Conservation (phyloP, 2,329 filamentous ascomycete genomes). For the Mycosphaerelloides madeirae region DNA sequence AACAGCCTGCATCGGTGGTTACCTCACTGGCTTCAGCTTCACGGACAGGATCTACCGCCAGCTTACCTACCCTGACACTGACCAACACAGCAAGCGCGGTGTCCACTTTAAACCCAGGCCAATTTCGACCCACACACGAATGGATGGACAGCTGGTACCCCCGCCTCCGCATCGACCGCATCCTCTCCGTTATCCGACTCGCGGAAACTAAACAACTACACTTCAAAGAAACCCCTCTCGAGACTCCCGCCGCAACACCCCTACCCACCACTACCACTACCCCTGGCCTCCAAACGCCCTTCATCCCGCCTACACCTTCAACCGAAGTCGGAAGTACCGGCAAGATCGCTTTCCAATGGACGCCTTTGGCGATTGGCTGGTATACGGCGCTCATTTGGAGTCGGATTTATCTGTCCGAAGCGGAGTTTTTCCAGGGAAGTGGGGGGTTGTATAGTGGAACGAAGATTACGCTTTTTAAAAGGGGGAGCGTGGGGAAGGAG, state of each 20-base stretch:
- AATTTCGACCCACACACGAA: conserved; percentile 70
- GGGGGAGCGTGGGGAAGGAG: conserved; percentile 46
- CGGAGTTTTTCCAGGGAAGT: conserved; percentile 73
- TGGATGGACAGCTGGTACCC: conserved; percentile 96
- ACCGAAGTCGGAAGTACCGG: neutral
- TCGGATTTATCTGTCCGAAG: conserved; percentile 83
- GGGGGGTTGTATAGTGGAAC: conserved; percentile 93
- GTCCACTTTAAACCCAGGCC: conserved; percentile 35
- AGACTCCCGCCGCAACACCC: neutral
- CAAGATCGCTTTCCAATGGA: conserved; percentile 16
- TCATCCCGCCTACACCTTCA: neutral
- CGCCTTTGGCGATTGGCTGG: conserved; percentile 62
- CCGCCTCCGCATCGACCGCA: conserved; percentile 70
- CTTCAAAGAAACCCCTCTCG: conserved; percentile 8
- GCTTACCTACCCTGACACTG: conserved; percentile 63
- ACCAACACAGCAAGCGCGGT: conserved; percentile 45
- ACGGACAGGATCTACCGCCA: conserved; percentile 77
- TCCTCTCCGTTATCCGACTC: conserved; percentile 16
- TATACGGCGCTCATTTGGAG: conserved; percentile 94
- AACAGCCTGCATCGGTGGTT: conserved; percentile 75
- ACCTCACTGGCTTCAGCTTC: conserved; percentile 35
- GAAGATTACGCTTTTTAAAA: conserved; percentile 76
- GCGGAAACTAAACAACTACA: conserved; percentile 11
- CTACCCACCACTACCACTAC: conserved; percentile 9
- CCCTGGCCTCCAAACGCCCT: neutral